Evolutionary conservation across 2,329 filamentous ascomycete genomes (phyloP).

Genomic region (Fusarium chaquense): DNA sequence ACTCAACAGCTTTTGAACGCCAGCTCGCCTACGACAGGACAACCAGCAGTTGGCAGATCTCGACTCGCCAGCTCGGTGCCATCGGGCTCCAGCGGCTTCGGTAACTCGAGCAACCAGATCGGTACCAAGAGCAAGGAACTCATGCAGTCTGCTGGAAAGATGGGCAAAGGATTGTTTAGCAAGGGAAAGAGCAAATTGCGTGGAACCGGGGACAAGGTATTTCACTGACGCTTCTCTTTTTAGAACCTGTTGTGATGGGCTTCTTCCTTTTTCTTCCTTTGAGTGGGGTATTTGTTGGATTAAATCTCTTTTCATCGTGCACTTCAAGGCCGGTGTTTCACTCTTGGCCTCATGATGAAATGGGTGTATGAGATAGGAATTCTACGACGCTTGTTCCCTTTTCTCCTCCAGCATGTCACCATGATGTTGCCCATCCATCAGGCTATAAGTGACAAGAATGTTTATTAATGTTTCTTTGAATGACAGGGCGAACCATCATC

Average conservation of each 20-base stretch:
- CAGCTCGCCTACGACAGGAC: slow-evolving; percentile 46
- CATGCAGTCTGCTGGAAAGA: slow-evolving; percentile 86
- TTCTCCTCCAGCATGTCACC: slow-evolving; percentile 44
- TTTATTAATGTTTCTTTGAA: slow-evolving; percentile 54
- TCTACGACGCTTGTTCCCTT: slow-evolving; percentile 53
- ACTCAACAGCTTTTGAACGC: slow-evolving; percentile 65
- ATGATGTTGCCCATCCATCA: slow-evolving; percentile 47
- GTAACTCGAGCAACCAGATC: slow-evolving; percentile 71
- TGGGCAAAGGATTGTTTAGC: slow-evolving; percentile 89
- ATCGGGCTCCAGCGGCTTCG: slow-evolving; percentile 60
- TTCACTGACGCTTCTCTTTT: slow-evolving; percentile 69
- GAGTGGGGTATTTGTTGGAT: slow-evolving; percentile 47
- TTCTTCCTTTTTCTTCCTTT: slow-evolving; percentile 44
- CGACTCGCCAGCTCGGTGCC: slow-evolving; percentile 55
- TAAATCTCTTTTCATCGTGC: slow-evolving; percentile 49
- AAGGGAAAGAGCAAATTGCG: slow-evolving; percentile 89
- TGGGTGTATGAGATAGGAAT: slow-evolving; percentile 58
- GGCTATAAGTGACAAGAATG: slow-evolving; percentile 49
- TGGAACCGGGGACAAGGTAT: slow-evolving; percentile 86
- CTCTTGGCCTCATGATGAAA: slow-evolving; percentile 52
- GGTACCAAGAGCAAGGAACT: slow-evolving; percentile 90
- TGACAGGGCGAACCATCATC: slow-evolving; percentile 54
- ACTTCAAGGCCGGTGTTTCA: slow-evolving; percentile 48
- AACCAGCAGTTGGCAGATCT: slow-evolving; percentile 52
- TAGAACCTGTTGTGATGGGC: slow-evolving; percentile 48